A percentile compares a stretch with the other conserved stretches of the same genome.
phyloP scores from a whole-genome alignment of 129 eudicot species.

The Solidago caesia region DNA sequence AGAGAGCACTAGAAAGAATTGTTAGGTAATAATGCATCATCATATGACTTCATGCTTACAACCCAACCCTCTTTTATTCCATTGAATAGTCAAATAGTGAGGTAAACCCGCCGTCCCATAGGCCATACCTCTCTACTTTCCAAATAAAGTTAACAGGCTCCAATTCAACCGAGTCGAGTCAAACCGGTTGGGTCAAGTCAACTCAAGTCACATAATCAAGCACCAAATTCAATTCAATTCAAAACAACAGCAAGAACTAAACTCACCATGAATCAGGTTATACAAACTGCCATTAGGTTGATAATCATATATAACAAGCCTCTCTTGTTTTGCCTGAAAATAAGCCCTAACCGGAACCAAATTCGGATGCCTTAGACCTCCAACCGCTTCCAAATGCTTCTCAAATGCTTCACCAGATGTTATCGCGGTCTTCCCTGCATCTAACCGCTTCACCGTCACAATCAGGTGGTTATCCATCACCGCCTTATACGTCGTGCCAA shows the following conservation, averaged over 20 bases:
- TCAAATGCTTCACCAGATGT: constrained; percentile 65
- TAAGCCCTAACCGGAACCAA: constrained; percentile 79
- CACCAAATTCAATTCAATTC: constrained; percentile 31
- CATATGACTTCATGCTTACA: constrained; percentile 31
- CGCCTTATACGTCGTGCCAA: constrained; percentile 87
- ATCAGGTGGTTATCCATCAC: constrained; percentile 57
- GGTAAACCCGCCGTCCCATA: constrained; percentile 15
- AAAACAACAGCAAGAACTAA: constrained; percentile 4
- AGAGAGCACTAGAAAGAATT: constrained; percentile 5
- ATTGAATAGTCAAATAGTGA: constrained; percentile 19
- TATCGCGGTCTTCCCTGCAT: constrained; percentile 61
- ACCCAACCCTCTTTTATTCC: constrained; percentile 15
- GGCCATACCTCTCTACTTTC: constrained; percentile 8
- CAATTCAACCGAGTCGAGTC: constrained; percentile 19
- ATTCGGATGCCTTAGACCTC: constrained; percentile 75
- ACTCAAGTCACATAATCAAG: constrained; percentile 8
- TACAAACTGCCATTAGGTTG: constrained; percentile 86
- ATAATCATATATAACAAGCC: constrained; percentile 68
- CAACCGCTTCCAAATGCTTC: constrained; percentile 66
- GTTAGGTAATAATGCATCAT: constrained; percentile 22
- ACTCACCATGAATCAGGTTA: constrained; percentile 81
- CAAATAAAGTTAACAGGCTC: constrained; percentile 28
- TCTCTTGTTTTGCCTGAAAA: constrained; percentile 76
- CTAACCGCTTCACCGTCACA: constrained; percentile 80
- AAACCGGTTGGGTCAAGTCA: constrained; percentile 26